Evolutionary conservation across 345 rosid species (phyloP).

Genomic region (Mallotus nudiflorus): DNA sequence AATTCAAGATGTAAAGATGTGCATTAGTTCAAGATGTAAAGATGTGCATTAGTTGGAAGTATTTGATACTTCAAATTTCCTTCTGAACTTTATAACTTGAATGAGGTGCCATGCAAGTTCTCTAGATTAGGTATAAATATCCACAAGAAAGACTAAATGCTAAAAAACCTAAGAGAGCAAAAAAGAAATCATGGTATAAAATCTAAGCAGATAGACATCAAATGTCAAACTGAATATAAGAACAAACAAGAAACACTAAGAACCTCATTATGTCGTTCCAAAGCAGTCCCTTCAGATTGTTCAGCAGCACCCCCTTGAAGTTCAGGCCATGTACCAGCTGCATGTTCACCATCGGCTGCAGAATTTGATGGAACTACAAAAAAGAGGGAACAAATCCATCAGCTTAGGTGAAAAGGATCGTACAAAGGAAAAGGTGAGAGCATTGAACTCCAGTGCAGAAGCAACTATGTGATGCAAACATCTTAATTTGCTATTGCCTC

Average conservation of each 20-base stretch:
- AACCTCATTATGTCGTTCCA: slow-evolving; percentile 14
- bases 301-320: neutral
- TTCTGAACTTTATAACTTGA: neutral
- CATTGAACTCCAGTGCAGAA: neutral
- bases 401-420: slow-evolving; percentile 14
- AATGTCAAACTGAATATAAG: neutral
- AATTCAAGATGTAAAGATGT: neutral
- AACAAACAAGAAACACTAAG: neutral
- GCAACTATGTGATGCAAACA: slow-evolving; percentile 7
- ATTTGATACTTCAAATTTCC: no score
- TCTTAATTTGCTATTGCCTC: neutral
- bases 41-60: no score
- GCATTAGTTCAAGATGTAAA: no score
- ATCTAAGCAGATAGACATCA: neutral
- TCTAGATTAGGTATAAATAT: neutral
- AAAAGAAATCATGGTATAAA: neutral
- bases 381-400: neutral
- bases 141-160: neutral
- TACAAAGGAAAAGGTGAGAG: neutral
- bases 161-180: neutral
- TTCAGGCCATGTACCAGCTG: slow-evolving; percentile 1
- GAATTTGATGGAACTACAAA: slow-evolving; percentile 1
- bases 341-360: neutral
- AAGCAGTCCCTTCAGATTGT: neutral
- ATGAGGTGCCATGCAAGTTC: neutral